Evolutionary conservation across 2,329 filamentous ascomycete genomes (phyloP).

Genomic region (Setomelanomma holmii): DNA sequence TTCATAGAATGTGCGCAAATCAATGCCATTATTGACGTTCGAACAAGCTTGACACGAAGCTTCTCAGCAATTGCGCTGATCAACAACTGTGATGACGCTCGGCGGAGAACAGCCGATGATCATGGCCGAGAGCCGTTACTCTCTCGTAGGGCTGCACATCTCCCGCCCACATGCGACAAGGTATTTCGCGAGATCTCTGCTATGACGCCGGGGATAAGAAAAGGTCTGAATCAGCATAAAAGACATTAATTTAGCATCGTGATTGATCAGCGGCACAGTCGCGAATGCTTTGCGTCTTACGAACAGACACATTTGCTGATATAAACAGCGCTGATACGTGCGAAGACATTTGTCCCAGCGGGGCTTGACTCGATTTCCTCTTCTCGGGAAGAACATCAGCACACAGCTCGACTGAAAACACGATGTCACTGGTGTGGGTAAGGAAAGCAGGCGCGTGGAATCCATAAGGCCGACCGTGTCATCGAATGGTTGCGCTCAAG

Average conservation of each 20-base stretch:
- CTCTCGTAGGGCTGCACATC: slow-evolving; percentile 4
- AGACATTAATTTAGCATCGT: too few relatives aligned
- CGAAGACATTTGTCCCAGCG: too few relatives aligned
- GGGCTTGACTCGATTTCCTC: neutral
- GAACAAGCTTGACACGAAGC: slow-evolving; percentile 4
- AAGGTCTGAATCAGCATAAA: neutral
- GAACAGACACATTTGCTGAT: too few relatives aligned
- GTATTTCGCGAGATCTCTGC: neutral
- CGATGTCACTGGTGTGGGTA: neutral
- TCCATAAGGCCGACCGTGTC: neutral
- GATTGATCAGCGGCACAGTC: too few relatives aligned
- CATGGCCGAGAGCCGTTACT: slow-evolving; percentile 3
- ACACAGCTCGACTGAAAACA: neutral
- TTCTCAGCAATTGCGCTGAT: slow-evolving; percentile 2
- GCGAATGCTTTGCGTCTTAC: too few relatives aligned
- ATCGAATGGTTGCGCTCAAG: neutral
- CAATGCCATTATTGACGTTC: too few relatives aligned
- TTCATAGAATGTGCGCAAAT: too few relatives aligned
- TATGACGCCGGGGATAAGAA: neutral
- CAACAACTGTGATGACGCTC: slow-evolving; percentile 13
- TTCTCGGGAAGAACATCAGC: neutral
- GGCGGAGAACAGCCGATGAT: slow-evolving; percentile 8
- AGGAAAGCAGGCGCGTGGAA: neutral
- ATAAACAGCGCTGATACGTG: too few relatives aligned
- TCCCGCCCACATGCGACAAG: neutral